Evolutionary conservation across 768 basidiomycete species (phyloP).

Genomic region (Naganishia onofrii): DNA sequence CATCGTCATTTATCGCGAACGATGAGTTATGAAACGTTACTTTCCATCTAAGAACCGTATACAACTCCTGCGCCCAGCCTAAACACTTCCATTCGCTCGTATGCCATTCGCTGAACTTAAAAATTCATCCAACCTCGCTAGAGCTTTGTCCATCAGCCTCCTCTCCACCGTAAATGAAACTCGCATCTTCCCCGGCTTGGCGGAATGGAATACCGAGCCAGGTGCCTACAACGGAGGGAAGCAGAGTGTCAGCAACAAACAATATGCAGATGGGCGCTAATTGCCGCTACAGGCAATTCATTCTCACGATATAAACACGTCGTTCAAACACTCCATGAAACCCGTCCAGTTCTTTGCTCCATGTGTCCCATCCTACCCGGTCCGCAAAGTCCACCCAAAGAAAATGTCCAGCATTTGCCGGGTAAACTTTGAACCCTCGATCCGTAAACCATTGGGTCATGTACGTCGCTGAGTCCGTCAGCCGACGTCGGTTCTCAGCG

Average conservation of each 20-base stretch:
- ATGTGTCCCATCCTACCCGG: constrained; percentile 39
- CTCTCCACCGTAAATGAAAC: constrained; percentile 20
- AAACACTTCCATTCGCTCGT: neutral
- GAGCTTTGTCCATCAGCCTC: constrained; percentile 13
- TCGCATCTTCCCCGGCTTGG: constrained; percentile 23
- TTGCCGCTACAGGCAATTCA: no score
- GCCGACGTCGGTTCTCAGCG: constrained; percentile 17
- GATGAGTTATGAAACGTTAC: no score
- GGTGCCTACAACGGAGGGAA: no score
- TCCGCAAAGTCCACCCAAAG: constrained; percentile 48
- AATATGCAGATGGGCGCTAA: no score
- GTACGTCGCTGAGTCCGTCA: constrained; percentile 38
- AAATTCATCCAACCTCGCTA: neutral
- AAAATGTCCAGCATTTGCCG: constrained; percentile 47
- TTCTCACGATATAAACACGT: constrained; percentile 49
- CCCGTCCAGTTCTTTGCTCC: constrained; percentile 41
- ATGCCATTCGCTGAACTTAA: neutral
- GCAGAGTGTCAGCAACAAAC: no score
- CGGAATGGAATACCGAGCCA: constrained; percentile 25
- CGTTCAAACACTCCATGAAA: constrained; percentile 47
- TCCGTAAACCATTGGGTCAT: constrained; percentile 43
- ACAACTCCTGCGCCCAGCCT: no score
- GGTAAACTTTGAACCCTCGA: constrained; percentile 42
- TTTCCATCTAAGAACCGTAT: no score
- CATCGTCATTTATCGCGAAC: no score